Evolutionary conservation across 2,329 filamentous ascomycete species (phyloP).

Genomic region (Xylariaceae sp.): DNA sequence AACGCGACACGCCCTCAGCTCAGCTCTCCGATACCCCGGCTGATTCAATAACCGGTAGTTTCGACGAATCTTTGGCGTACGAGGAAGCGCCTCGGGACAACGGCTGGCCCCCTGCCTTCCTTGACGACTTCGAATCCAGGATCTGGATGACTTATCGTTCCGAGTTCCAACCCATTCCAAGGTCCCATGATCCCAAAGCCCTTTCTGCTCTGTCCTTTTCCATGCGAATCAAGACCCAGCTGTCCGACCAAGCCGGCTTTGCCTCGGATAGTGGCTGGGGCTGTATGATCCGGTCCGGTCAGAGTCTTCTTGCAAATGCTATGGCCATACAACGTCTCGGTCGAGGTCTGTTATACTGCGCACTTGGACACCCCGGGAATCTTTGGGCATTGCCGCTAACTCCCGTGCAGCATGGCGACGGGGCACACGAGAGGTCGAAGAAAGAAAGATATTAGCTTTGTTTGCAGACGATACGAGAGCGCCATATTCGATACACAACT

Average conservation of each 20-base stretch:
- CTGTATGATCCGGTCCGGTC: conserved; percentile 96
- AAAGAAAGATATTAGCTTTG: conserved; percentile 66
- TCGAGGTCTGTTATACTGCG: conserved; percentile 53
- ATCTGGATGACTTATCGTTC: conserved; percentile 97
- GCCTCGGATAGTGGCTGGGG: conserved; percentile 95
- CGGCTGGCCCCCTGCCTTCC: conserved; percentile 78
- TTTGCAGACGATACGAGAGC: conserved; percentile 85
- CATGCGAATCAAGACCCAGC: conserved; percentile 74
- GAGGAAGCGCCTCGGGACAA: conserved; percentile 41
- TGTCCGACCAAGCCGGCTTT: conserved; percentile 76
- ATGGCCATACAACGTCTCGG: conserved; percentile 68
- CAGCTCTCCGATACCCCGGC: conserved; percentile 41
- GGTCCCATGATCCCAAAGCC: conserved; percentile 68
- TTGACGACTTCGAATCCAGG: conserved; percentile 87
- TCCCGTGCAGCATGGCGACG: conserved; percentile 65
- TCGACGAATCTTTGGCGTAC: conserved; percentile 47
- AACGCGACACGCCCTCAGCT: conserved; percentile 14
- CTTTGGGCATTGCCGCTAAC: conserved; percentile 18
- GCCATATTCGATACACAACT: conserved; percentile 91
- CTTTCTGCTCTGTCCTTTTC: conserved; percentile 68
- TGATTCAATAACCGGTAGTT: conserved; percentile 46
- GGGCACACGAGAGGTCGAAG: conserved; percentile 50
- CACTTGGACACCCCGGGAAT: background rate
- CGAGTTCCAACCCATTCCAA: conserved; percentile 76
- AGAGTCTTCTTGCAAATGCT: conserved; percentile 86